Evolutionary conservation across 1,284 basidiomycete genomes (phyloP).

Genomic region (Pisolithus thermaeus): DNA sequence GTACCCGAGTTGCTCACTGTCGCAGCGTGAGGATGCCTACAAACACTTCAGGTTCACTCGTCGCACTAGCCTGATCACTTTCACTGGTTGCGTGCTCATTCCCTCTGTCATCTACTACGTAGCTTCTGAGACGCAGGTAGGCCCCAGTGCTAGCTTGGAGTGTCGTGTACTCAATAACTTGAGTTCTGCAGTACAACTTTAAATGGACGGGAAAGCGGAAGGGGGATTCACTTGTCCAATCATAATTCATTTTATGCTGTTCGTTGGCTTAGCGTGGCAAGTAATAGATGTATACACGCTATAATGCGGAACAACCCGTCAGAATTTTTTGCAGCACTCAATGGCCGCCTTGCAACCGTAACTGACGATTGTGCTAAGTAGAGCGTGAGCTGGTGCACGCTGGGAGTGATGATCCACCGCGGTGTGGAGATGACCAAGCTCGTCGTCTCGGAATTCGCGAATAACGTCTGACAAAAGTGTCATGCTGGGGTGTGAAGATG

Average conservation of each 20-base stretch:
- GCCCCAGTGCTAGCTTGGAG: constrained; percentile 8
- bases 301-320: constrained; percentile 11
- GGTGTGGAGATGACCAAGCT: constrained; percentile 89
- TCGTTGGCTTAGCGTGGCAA: not conserved
- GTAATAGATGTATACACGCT: not conserved
- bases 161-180: not conserved
- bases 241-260: constrained; percentile 8
- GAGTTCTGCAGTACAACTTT: constrained; percentile 37
- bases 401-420: constrained; percentile 90
- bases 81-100: constrained; percentile 44
- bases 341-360: constrained; percentile 88
- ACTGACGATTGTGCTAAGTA: constrained; percentile 82
- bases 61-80: constrained; percentile 46
- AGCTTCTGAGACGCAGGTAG: constrained; percentile 34
- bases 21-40: constrained; percentile 75
- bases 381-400: constrained; percentile 86
- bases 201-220: constrained; percentile 44
- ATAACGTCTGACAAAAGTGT: constrained; percentile 73
- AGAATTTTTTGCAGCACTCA: constrained; percentile 80
- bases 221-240: constrained; percentile 34
- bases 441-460: constrained; percentile 89
- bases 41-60: constrained; percentile 75
- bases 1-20: constrained; percentile 1
- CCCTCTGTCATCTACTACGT: constrained; percentile 41
- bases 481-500: constrained; percentile 71